Base-by-base conservation (phyloP, 805 yeast genomes). In the Suhomyces sp. region DNA sequence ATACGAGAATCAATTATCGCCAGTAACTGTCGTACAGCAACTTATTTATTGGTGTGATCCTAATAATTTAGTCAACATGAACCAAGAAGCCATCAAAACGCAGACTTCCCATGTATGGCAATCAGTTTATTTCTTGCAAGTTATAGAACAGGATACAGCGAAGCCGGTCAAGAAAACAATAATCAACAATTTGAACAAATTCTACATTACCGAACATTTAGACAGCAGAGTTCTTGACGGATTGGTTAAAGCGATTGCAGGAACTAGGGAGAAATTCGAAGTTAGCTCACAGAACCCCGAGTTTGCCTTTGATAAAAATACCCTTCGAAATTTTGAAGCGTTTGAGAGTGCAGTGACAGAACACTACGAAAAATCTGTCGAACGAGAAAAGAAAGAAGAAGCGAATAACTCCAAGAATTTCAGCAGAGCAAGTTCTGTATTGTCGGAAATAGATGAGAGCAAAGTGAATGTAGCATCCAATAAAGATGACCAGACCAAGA, bases 21-120 rank as follows among this genome's bases (percentile, higher is more conserved):
- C 39, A 57, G 66, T 10, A 60, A 72, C 73, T 8, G 80, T 87
- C 2, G 69, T 86, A 29, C 90, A 85, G 56, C 96, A 89, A 60
- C 67, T 93, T 45, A 73, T 87, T 21, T 82, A 84, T 60, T 89
- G 97, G 96, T 86, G 96, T 17, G 93, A 90, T 64, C 96, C 97
- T 5, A 69, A 72, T 43, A 81, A 83, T 56, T 69, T 85, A 7
- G 89, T 83, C 2, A 78, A 80, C 53, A 68, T 72, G 41, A 58
- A 73, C 1, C 73, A 73, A 5, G 80, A 71, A 2, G 78, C 71
- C 1, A 66, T 75, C 3, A 62, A 61, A 3, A 60, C 60, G n/a
- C 79, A 81, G 40, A 65, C 77, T 9, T 69, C 81, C 5, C 94
- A 87, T 56, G 64, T 84, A 3, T 76, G 75, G 57, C 81, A 86